A percentile compares a stretch with the other conserved stretches of the same genome.
These are phyloP conservation scores for Sclerotinia sclerotiorum DNA, from an alignment of 2,329 filamentous ascomycete genomes.

Conservation along the genomic window DNA sequence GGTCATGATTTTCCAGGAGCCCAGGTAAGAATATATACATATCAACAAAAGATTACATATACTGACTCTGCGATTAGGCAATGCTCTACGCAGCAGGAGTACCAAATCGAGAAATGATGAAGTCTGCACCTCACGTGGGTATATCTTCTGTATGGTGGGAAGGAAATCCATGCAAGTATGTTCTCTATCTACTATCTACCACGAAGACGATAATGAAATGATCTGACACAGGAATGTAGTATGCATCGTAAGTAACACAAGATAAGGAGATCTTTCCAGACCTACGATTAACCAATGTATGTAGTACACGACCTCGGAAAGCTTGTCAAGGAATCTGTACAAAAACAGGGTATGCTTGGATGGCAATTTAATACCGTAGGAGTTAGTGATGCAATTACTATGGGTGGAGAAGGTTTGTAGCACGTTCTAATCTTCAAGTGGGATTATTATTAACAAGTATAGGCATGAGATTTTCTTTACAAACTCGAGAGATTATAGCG, in stretches of 20 bases:
- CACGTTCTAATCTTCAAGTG: background rate
- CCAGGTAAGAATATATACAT: slow-evolving; percentile 57
- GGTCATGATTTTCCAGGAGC: slow-evolving; percentile 63
- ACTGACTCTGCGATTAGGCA: slow-evolving; percentile 53
- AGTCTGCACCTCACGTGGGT: slow-evolving; percentile 85
- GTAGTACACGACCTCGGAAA: slow-evolving; percentile 82
- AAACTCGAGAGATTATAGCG: slow-evolving; percentile 87
- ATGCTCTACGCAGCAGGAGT: slow-evolving; percentile 96
- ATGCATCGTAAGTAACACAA: slow-evolving; percentile 47
- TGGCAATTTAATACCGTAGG: slow-evolving; percentile 47
- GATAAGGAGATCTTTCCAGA: background rate
- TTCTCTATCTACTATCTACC: slow-evolving; percentile 31
- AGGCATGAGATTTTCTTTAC: slow-evolving; percentile 94
- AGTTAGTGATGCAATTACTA: slow-evolving; percentile 78
- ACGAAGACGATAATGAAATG: slow-evolving; percentile 21
- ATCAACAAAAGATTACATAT: background rate
- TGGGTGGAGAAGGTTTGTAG: slow-evolving; percentile 79
- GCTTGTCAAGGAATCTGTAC: slow-evolving; percentile 78
- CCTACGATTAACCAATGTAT: slow-evolving; percentile 19
- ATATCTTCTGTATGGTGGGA: slow-evolving; percentile 96
- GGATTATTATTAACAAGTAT: slow-evolving; percentile 29
- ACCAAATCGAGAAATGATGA: slow-evolving; percentile 79
- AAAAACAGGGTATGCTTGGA: slow-evolving; percentile 81
- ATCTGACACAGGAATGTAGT: slow-evolving; percentile 38
- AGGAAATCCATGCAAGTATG: slow-evolving; percentile 92